Conservation (phyloP, 2,329 filamentous ascomycete species). For the Fusarium floridanum region DNA sequence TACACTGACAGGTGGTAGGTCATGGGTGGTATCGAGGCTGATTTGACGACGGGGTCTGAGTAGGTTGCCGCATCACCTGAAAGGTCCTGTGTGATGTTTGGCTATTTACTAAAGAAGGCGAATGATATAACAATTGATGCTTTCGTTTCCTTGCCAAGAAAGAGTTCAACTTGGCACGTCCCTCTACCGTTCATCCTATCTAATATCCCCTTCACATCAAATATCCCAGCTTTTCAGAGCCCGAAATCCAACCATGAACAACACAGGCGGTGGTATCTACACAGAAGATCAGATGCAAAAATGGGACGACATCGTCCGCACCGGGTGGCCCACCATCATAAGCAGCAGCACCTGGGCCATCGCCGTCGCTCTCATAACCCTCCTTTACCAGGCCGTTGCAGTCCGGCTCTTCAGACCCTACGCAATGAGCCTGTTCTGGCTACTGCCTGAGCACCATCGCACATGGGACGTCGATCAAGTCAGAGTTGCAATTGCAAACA, state of each 20-base stretch:
- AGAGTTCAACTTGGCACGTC: not conserved
- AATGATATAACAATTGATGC: not conserved
- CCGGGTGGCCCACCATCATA: constrained; percentile 12
- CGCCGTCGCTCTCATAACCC: constrained; percentile 8
- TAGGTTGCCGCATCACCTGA: not conserved
- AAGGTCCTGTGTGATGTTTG: too few relatives aligned
- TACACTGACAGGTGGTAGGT: not conserved
- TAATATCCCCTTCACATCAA: too few relatives aligned
- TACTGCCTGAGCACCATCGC: constrained; percentile 3
- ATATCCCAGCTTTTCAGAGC: not conserved
- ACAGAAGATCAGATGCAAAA: not conserved
- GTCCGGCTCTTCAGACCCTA: constrained; percentile 11
- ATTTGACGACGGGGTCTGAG: not conserved
- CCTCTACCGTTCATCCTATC: not conserved
- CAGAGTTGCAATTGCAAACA: constrained; percentile 8
- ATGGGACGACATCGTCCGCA: constrained; percentile 7
- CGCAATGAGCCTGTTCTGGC: constrained; percentile 7
- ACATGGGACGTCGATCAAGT: constrained; percentile 8
- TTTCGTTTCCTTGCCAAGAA: not conserved
- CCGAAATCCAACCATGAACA: not conserved
- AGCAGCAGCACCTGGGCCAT: constrained; percentile 14
- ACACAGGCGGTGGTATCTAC: not conserved
- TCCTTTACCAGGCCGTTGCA: constrained; percentile 15
- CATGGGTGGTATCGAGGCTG: not conserved
- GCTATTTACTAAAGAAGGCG: too few relatives aligned